A percentile compares a stretch with the other conserved stretches of the same genome.
Conservation (phyloP, 768 basidiomycete genomes). For the Pulveroboletus sp. region DNA sequence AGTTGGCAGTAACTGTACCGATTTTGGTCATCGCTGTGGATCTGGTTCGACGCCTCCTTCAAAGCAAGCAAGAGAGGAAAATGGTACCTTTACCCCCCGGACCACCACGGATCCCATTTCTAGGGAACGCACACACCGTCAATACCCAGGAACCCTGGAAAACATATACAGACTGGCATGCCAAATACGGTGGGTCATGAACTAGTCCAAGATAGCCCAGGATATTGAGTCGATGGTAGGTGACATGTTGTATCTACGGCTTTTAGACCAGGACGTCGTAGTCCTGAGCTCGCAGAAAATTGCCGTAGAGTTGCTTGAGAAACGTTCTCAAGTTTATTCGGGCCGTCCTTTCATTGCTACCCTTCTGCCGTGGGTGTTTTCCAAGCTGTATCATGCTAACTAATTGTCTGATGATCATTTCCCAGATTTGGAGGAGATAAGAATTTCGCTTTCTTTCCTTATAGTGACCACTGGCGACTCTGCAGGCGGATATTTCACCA, state of each 20-base stretch:
- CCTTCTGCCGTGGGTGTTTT: constrained; percentile 2
- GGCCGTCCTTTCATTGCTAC: constrained; percentile 39
- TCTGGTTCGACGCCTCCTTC: background rate
- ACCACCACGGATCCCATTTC: constrained; percentile 1
- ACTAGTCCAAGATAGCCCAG: background rate
- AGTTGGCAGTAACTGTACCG: background rate
- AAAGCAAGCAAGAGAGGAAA: background rate
- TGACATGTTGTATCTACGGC: constrained; percentile 42
- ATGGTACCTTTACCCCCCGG: constrained; percentile 6
- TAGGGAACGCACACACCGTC: constrained; percentile 2
- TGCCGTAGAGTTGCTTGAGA: constrained; percentile 45
- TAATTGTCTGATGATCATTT: background rate
- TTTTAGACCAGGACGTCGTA: constrained; percentile 42
- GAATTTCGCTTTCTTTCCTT: constrained; percentile 4
- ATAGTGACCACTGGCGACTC: constrained; percentile 12
- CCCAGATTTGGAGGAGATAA: constrained; percentile 2
- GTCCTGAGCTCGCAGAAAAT: constrained; percentile 42
- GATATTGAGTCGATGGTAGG: constrained; percentile 22
- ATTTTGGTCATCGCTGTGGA: background rate
- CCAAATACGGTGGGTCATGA: constrained; percentile 1
- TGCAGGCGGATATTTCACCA: constrained; percentile 12
- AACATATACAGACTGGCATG: constrained; percentile 7
- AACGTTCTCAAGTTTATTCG: constrained; percentile 44
- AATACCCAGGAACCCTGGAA: constrained; percentile 5
- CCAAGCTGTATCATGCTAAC: background rate